phyloP scores from a whole-genome alignment of 2,329 filamentous ascomycete species.

The Neopestalotiopsis clavispora region DNA sequence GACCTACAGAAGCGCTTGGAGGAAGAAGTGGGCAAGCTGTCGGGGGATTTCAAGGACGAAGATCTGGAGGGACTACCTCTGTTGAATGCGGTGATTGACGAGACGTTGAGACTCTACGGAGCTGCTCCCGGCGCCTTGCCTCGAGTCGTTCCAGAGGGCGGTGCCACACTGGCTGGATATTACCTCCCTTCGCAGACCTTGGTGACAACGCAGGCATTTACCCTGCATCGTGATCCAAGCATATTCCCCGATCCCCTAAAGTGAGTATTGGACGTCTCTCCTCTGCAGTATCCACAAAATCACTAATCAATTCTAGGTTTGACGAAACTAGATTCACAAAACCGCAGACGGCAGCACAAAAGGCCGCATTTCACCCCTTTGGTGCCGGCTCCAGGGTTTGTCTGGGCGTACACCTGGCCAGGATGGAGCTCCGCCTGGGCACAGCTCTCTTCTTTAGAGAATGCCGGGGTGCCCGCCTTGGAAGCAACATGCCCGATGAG shows the following conservation, averaged over 20 bases:
- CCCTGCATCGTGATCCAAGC: constrained; percentile 41
- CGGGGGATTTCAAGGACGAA: constrained; percentile 31
- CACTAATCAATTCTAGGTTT: neutral
- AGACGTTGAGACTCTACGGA: constrained; percentile 38
- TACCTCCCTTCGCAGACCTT: constrained; percentile 39
- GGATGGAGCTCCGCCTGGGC: constrained; percentile 9
- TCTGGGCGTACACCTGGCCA: constrained; percentile 3
- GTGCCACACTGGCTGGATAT: constrained; percentile 37
- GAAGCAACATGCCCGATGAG: neutral
- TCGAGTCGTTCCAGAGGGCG: constrained; percentile 36
- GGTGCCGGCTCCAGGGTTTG: neutral
- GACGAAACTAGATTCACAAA: constrained; percentile 3
- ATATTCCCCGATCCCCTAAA: constrained; percentile 37
- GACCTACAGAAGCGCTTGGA: constrained; percentile 24
- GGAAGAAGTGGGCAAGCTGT: constrained; percentile 24
- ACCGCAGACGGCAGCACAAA: neutral
- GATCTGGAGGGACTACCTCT: constrained; percentile 38
- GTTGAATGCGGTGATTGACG: constrained; percentile 36
- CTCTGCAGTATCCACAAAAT: no score
- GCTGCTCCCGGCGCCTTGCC: constrained; percentile 38
- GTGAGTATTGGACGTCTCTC: neutral
- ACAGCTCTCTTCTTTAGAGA: constrained; percentile 9
- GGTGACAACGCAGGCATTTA: constrained; percentile 43
- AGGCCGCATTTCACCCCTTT: constrained; percentile 4
- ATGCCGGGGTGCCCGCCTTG: neutral